Evolutionary conservation across 2,329 filamentous ascomycete species (phyloP).

Genomic region (Cladosporium sp.): DNA sequence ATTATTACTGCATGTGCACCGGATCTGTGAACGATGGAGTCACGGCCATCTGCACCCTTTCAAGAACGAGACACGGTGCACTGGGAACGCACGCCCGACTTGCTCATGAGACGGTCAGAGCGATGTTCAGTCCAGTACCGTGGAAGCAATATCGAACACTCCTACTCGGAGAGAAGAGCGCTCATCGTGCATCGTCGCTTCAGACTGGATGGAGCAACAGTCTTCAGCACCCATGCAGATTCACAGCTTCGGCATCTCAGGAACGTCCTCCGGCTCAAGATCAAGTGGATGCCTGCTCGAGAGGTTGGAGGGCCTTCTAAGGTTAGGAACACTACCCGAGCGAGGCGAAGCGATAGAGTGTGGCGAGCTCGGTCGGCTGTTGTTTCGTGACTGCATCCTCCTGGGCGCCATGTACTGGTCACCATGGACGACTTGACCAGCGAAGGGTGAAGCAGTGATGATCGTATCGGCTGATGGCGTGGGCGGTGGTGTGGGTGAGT

Average conservation of each 20-base stretch:
- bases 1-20: background rate
- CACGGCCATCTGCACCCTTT: background rate
- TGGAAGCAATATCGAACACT: background rate
- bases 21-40: background rate
- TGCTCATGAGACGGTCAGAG: background rate
- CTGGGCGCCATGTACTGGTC: slow-evolving; percentile 28
- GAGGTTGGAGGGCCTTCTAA: slow-evolving; percentile 8
- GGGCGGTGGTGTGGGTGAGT: slow-evolving; percentile 66
- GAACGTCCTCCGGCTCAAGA: slow-evolving; percentile 13
- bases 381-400: slow-evolving; percentile 26
- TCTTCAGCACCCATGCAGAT: background rate
- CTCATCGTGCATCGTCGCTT: background rate
- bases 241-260: slow-evolving; percentile 18
- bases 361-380: slow-evolving; percentile 21
- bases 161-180: background rate
- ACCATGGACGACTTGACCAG: slow-evolving; percentile 59
- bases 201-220: too few species aligned
- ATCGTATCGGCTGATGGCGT: slow-evolving; percentile 67
- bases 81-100: background rate
- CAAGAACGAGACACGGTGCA: background rate
- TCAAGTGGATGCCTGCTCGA: slow-evolving; percentile 7
- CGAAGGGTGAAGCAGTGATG: slow-evolving; percentile 68
- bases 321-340: slow-evolving; percentile 9
- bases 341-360: background rate
- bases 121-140: background rate